Base-by-base conservation (phyloP, 148 eudicot species). In the Cornus florida region DNA sequence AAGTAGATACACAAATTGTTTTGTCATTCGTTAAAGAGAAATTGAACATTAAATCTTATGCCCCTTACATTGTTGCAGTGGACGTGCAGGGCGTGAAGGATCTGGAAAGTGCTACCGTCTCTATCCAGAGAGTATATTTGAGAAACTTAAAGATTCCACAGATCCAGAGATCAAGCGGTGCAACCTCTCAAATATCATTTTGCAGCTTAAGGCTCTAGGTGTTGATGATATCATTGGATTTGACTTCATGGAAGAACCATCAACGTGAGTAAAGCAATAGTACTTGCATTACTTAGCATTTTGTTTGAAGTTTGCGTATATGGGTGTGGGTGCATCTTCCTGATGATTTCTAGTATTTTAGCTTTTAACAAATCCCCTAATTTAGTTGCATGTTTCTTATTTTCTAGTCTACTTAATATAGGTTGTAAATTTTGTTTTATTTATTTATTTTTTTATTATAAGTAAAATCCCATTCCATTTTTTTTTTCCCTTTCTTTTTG, bases 1-100 rank as follows among this genome's bases (percentile, higher is more conserved):
- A 28, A 28, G 28, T 28, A 28, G 28, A 28, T 28, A 28, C 28
- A 28, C 28, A 28, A 28, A 28, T 28, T 28, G 28, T 28, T 28
- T 28, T 28, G 28, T 28, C 28, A 28, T 28, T 28, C 28, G 1
- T 28, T 28, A 28, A 39, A 10, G 57, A 17, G 1, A 60, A 60
- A 60, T 60, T 19, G 4, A 20, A 19, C 65, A 2, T 14, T 79
- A 80, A 38, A 53, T 73, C 50, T 69, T 79, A 39, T 53, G 3
- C n/a, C 19, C 39, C 39, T 28, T 43, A 19, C 56, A 38, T 80
- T 31, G 22, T 77, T 79, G 56, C 87, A 93, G 99, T 86, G 99
- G 98, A 68, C 98, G 99, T 86, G 99, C 99, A 80, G 99, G 98
- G 67, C 98, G 99, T 82, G 99, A 93, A 83, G 97, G 92, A 82